Base-by-base conservation (phyloP, 2,329 filamentous ascomycete species). In the Aspergillus intermedius region DNA sequence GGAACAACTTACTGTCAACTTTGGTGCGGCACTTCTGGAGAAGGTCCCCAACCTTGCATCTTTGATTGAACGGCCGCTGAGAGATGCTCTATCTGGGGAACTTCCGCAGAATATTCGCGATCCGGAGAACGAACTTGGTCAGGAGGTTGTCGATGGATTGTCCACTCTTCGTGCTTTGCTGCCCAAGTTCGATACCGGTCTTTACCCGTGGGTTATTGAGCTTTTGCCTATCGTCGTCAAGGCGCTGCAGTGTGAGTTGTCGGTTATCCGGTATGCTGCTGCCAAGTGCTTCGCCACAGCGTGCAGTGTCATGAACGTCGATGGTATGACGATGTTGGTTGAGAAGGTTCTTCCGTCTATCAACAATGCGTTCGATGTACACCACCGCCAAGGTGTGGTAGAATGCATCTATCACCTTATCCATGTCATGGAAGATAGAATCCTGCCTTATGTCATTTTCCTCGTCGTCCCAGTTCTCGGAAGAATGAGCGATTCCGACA, bases 401-500 rank as follows among this genome's bases (percentile, higher is more conserved):
- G 93, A 98, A 70, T 89, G 84, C 59, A 87, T 98, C 51, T 98
- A 98, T 65, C 93, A 98, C 69, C 76, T 98, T 50, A 98, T 98
- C 55, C 88, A 94, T 51, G 91, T 96, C 45, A 98, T 98, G 93
- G 93, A 95, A 53, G 93, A 97, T 65, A 81, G 82, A 34, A 98
- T 98, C 49, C 73, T 98, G 25, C 93, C 94, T 3, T 98, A 98
- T 62, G 93, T 98, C 54, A 96, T 98, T 61, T 98, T 98, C 81
- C 81, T 98, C 56, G 94, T 98, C 50, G 94, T 97, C 10, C 93
- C 93, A 12, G 93, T 98, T 3, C 79, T 98, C 45, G 93, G 93
- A 47, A 85, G 93, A 41, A 98, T 98, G 93, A 97, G 93, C 64
- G 93, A 98, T 67, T 95, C 91, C 0, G 91, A 98, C 65, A 91